These are phyloP conservation scores for Ceratocystis harringtonii DNA, from an alignment of 2,329 filamentous ascomycete species.

Conservation along the genomic window DNA sequence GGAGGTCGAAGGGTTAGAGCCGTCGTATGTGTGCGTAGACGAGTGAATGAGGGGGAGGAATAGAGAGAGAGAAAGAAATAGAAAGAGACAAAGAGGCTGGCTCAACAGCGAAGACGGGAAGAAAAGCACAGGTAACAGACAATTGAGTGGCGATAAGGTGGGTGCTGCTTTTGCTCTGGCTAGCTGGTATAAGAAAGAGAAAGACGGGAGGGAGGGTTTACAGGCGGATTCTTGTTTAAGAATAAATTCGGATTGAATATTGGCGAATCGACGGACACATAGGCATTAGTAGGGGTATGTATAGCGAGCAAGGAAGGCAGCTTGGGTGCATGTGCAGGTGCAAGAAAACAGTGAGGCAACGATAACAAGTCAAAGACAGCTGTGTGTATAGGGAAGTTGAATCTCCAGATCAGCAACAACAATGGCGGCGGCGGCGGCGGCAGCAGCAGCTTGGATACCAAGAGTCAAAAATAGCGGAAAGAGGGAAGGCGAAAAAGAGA, in stretches of 20 bases:
- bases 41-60: neutral
- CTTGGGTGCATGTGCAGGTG: neutral
- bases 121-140: neutral
- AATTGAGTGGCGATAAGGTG: neutral
- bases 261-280: neutral
- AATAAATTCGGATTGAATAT: neutral
- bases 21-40: neutral
- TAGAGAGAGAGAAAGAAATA: neutral
- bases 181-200: neutral
- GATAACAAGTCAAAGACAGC: neutral
- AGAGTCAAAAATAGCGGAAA: neutral
- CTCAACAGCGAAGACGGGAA: neutral
- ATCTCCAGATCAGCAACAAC: no score
- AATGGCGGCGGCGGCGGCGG: no score
- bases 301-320: neutral
- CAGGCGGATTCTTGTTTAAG: neutral
- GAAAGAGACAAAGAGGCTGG: neutral
- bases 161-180: neutral
- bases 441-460: neutral
- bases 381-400: no score
- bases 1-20: neutral
- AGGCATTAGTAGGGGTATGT: neutral
- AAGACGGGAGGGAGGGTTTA: neutral
- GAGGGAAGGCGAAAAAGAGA: neutral
- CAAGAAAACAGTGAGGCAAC: neutral